phyloP scores from a whole-genome alignment of 1,139 yeast genomes.

The Scheffersomyces quercinus region DNA sequence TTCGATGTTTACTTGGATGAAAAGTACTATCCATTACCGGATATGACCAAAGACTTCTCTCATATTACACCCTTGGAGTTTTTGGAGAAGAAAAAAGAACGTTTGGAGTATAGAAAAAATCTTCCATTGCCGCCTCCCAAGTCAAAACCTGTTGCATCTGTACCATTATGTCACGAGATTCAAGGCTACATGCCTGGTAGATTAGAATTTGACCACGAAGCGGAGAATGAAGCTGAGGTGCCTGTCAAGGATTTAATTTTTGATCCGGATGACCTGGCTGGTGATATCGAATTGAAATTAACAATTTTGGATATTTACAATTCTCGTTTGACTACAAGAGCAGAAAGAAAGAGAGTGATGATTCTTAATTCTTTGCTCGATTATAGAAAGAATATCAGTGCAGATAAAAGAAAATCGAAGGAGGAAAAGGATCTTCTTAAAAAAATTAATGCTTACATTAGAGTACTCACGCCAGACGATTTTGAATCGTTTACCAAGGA shows the following conservation, averaged over 20 bases:
- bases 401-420: constrained; percentile 78
- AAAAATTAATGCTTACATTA: constrained; percentile 76
- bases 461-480: constrained; percentile 79
- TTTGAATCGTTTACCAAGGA: constrained; percentile 73
- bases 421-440: constrained; percentile 85
- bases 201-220: constrained; percentile 92
- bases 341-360: constrained; percentile 85
- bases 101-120: constrained; percentile 66
- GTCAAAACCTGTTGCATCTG: constrained; percentile 85
- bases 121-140: constrained; percentile 77
- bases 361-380: constrained; percentile 78
- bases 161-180: constrained; percentile 93
- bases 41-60: constrained; percentile 68
- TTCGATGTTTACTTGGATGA: constrained; percentile 67
- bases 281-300: constrained; percentile 85
- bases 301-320: constrained; percentile 87
- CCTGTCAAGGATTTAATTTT: constrained; percentile 93
- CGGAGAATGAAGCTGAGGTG: constrained; percentile 94
- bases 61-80: constrained; percentile 68
- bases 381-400: constrained; percentile 73
- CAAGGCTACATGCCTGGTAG: constrained; percentile 99
- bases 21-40: constrained; percentile 76
- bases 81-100: constrained; percentile 61
- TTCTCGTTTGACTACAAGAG: constrained; percentile 84
- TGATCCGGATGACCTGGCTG: constrained; percentile 87